Conservation (phyloP, 2,329 filamentous ascomycete species). For the Volutella citrinella region DNA sequence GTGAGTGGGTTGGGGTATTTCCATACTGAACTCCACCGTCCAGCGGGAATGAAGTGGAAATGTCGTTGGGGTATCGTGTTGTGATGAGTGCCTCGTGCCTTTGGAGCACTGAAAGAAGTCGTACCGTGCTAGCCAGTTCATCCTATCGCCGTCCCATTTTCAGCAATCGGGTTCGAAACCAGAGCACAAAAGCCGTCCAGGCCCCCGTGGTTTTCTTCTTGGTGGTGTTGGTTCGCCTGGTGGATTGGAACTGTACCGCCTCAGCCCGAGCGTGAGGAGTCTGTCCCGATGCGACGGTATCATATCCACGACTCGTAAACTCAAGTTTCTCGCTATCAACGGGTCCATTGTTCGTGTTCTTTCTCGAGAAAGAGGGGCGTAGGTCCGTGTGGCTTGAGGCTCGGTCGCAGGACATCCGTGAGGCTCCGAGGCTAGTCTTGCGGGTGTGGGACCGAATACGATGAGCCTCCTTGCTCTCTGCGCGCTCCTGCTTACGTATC, state of each 20-base stretch:
- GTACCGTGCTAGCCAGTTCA: constrained; percentile 17
- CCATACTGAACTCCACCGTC: neutral
- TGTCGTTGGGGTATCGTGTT: no score
- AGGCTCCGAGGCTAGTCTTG: constrained; percentile 35
- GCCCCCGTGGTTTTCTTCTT: constrained; percentile 60
- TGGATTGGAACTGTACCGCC: constrained; percentile 42
- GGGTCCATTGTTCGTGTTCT: constrained; percentile 21
- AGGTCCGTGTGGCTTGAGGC: constrained; percentile 29
- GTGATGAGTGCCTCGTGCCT: no score
- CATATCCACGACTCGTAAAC: constrained; percentile 47
- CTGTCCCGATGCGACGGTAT: constrained; percentile 35
- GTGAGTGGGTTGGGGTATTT: no score
- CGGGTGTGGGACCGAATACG: constrained; percentile 46
- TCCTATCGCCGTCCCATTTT: constrained; percentile 39
- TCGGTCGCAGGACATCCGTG: constrained; percentile 31
- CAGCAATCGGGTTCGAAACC: constrained; percentile 54
- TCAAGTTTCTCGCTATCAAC: constrained; percentile 38
- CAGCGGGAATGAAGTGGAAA: neutral
- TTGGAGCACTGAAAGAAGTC: no score
- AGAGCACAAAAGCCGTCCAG: constrained; percentile 63
- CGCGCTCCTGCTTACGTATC: constrained; percentile 55
- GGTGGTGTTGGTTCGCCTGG: constrained; percentile 42
- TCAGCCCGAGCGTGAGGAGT: constrained; percentile 32
- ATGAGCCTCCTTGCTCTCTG: constrained; percentile 54
- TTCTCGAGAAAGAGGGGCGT: constrained; percentile 27